phyloP scores from a whole-genome alignment of 129 eudicot species.

The Artemisia annua region DNA sequence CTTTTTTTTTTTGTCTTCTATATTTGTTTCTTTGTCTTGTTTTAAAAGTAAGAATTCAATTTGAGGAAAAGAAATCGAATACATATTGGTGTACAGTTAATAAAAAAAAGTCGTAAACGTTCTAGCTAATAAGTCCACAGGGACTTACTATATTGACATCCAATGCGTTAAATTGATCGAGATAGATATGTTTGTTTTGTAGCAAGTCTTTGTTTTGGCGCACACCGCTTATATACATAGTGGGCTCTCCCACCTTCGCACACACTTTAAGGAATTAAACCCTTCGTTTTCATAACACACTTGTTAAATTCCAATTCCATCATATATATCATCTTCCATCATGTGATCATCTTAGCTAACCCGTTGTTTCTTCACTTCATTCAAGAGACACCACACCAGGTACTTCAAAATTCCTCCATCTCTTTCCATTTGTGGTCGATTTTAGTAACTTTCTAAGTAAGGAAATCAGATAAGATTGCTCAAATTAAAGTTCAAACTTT shows the following conservation, averaged over 20 bases:
- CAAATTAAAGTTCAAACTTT: not conserved
- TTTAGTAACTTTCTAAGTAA: not conserved
- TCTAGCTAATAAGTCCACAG: no score
- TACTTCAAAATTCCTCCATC: not conserved
- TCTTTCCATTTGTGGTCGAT: not conserved
- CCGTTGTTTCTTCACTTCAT: no score
- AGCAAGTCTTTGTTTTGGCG: not conserved
- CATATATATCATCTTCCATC: not conserved
- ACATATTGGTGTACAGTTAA: no score
- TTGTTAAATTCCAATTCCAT: not conserved
- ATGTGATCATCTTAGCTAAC: not conserved
- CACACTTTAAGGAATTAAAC: slow-evolving; percentile 20
- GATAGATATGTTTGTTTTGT: not conserved
- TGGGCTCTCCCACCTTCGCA: slow-evolving; percentile 16
- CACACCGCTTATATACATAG: slow-evolving; percentile 10
- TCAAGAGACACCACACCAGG: slow-evolving; percentile 1
- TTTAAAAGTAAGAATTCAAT: no score
- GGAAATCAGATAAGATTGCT: not conserved
- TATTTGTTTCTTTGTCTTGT: no score
- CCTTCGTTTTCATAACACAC: not conserved
- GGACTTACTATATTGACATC: no score
- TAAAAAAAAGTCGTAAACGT: no score
- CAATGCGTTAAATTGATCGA: no score
- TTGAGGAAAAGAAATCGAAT: no score
- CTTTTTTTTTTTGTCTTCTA: no score